Conservation (phyloP, 345 rosid species). For the Eucalyptus melliodora region DNA sequence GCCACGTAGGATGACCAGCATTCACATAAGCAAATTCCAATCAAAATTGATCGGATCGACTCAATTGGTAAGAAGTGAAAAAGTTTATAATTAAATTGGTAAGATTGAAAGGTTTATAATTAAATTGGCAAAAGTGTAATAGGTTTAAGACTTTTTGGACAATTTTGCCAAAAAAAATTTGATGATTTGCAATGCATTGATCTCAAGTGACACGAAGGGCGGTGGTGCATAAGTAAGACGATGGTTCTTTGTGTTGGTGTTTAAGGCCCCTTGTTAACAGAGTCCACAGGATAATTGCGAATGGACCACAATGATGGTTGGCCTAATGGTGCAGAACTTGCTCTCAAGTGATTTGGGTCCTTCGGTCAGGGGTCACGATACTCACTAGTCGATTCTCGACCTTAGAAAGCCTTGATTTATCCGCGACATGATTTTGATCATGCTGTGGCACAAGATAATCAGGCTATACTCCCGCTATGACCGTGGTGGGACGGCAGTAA, state of each 20-base stretch:
- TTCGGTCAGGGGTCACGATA: not conserved
- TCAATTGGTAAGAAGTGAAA: too few relatives aligned
- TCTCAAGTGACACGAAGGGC: not conserved
- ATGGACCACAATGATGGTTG: not conserved
- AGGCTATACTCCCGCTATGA: not conserved
- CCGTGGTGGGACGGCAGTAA: not conserved
- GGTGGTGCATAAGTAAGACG: not conserved
- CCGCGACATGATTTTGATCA: not conserved
- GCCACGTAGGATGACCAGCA: accelerated
- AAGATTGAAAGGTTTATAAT: too few relatives aligned
- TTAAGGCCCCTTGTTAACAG: not conserved
- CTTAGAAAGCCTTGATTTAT: not conserved
- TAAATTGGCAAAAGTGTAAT: too few relatives aligned
- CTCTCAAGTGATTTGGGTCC: not conserved
- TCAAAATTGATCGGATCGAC: too few relatives aligned
- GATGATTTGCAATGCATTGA: too few relatives aligned
- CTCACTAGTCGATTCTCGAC: not conserved
- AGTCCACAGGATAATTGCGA: not conserved
- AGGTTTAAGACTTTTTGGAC: accelerated
- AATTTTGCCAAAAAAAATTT: too few relatives aligned
- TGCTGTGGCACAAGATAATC: not conserved
- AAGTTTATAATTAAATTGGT: accelerated
- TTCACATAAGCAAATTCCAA: too few relatives aligned
- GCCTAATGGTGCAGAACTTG: not conserved
- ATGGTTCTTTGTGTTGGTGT: not conserved